Percentiles rank a stretch among this genome's conserved stretches.
Conservation (phyloP, 768 basidiomycete genomes). For the Mycena kentingensis region DNA sequence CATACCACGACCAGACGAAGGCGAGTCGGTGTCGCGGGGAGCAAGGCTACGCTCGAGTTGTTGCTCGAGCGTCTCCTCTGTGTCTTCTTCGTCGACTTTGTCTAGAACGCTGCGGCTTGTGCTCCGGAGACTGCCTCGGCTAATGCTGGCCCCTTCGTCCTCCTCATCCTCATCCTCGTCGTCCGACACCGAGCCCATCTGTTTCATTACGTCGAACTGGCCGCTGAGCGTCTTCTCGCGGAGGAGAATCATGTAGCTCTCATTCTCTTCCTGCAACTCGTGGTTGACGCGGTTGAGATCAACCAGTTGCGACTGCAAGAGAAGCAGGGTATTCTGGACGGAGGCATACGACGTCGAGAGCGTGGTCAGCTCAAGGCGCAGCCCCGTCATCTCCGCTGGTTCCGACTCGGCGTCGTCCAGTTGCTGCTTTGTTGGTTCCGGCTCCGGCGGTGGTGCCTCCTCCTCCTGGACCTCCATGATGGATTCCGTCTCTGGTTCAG, state of each 20-base stretch:
- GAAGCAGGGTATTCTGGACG: conserved; percentile 79
- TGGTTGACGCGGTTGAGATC: conserved; percentile 89
- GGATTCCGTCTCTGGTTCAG: conserved; percentile 34
- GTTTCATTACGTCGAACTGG: conserved; percentile 75
- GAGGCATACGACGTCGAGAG: conserved; percentile 84
- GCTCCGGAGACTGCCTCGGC: conserved; percentile 59
- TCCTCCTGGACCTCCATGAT: conserved; percentile 46
- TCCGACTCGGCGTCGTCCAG: conserved; percentile 69
- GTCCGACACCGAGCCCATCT: conserved; percentile 52
- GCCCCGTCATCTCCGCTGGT: conserved; percentile 85
- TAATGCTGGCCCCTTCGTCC: conserved; percentile 44
- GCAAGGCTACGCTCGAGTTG: conserved; percentile 42
- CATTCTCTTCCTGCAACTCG: conserved; percentile 92
- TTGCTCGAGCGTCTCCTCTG: conserved; percentile 43
- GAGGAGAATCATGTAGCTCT: conserved; percentile 92
- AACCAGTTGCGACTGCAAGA: conserved; percentile 79
- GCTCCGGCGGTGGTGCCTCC: conserved; percentile 29
- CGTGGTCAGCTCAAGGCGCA: conserved; percentile 82
- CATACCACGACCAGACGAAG: conserved; percentile 41
- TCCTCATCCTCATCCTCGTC: conserved; percentile 46
- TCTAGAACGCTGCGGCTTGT: conserved; percentile 60
- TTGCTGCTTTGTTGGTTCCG: conserved; percentile 41
- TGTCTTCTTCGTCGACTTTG: conserved; percentile 60
- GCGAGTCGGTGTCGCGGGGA: conserved; percentile 37
- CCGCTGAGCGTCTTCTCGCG: conserved; percentile 90